phyloP scores from a whole-genome alignment of 2,329 filamentous ascomycete genomes.

The Leptographium wingfieldii region DNA sequence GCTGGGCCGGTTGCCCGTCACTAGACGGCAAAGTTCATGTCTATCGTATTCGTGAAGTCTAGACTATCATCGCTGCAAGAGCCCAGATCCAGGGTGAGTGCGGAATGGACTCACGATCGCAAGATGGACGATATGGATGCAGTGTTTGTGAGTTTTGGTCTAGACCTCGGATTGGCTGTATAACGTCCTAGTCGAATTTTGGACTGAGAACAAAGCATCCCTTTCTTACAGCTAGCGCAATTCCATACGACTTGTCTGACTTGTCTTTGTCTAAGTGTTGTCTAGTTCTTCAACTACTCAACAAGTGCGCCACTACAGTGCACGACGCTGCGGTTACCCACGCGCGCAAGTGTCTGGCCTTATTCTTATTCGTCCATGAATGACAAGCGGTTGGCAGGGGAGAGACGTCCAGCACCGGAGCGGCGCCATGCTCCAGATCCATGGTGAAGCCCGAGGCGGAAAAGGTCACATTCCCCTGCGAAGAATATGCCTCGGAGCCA shows the following conservation, averaged over 20 bases:
- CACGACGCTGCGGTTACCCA: neutral
- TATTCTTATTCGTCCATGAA: neutral
- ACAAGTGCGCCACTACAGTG: neutral
- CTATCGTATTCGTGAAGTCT: too few relatives aligned
- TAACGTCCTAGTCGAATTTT: neutral
- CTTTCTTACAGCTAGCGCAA: neutral
- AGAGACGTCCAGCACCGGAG: neutral
- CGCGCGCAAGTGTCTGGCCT: neutral
- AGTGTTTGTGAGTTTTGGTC: neutral
- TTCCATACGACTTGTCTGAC: neutral
- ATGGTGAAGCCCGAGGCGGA: neutral
- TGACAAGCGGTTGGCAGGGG: neutral
- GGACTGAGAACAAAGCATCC: neutral
- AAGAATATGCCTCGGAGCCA: slow-evolving; percentile 1
- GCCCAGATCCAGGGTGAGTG: too few relatives aligned
- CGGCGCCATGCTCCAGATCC: neutral
- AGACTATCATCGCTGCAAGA: too few relatives aligned
- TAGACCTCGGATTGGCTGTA: neutral
- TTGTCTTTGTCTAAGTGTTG: neutral
- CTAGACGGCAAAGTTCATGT: too few relatives aligned
- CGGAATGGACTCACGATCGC: too few relatives aligned
- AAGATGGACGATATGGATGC: neutral
- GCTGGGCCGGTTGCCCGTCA: too few relatives aligned
- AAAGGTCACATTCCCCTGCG: neutral
- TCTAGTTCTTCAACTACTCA: neutral